phyloP scores from a whole-genome alignment of 805 yeast genomes.

The Wickerhamiella slavikovae region DNA sequence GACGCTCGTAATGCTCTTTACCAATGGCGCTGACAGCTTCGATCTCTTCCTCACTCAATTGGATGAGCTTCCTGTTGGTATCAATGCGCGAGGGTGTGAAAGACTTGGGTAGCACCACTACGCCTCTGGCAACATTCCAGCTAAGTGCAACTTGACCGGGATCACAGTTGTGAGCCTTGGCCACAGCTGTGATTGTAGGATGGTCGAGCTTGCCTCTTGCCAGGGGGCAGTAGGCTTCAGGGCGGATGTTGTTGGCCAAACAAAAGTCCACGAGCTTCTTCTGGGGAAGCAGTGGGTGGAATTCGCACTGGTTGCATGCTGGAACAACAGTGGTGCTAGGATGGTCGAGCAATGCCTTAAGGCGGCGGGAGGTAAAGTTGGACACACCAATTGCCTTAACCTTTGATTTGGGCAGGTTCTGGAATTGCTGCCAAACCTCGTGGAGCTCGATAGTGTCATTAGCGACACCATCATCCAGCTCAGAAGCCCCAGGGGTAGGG shows the following conservation, averaged over 20 bases:
- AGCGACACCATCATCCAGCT: slow-evolving; percentile 21
- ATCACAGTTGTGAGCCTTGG: slow-evolving; percentile 31
- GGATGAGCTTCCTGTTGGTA: slow-evolving; percentile 21
- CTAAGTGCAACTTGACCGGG: slow-evolving; percentile 40
- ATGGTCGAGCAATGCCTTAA: slow-evolving; percentile 25
- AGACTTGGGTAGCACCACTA: slow-evolving; percentile 49
- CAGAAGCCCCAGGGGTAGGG: slow-evolving; percentile 19
- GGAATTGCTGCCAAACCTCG: slow-evolving; percentile 38
- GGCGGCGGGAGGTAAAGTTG: slow-evolving; percentile 34
- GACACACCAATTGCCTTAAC: slow-evolving; percentile 53
- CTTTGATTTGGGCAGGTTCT: slow-evolving; percentile 30
- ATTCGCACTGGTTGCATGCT: slow-evolving; percentile 51
- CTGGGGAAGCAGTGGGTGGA: slow-evolving; percentile 56
- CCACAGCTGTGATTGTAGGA: slow-evolving; percentile 31
- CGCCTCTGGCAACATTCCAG: slow-evolving; percentile 42
- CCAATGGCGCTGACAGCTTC: slow-evolving; percentile 15
- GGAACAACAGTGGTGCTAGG: slow-evolving; percentile 34
- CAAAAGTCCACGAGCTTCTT: slow-evolving; percentile 33
- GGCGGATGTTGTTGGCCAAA: slow-evolving; percentile 27
- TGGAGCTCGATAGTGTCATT: slow-evolving; percentile 23
- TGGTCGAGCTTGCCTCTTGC: slow-evolving; percentile 35
- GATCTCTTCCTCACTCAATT: slow-evolving; percentile 25
- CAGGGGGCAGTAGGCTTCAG: slow-evolving; percentile 63
- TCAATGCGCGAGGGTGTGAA: slow-evolving; percentile 42
- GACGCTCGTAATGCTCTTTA: slow-evolving; percentile 3